Evolutionary conservation across 2,329 filamentous ascomycete genomes (phyloP).

Genomic region (Fusarium denticulatum): DNA sequence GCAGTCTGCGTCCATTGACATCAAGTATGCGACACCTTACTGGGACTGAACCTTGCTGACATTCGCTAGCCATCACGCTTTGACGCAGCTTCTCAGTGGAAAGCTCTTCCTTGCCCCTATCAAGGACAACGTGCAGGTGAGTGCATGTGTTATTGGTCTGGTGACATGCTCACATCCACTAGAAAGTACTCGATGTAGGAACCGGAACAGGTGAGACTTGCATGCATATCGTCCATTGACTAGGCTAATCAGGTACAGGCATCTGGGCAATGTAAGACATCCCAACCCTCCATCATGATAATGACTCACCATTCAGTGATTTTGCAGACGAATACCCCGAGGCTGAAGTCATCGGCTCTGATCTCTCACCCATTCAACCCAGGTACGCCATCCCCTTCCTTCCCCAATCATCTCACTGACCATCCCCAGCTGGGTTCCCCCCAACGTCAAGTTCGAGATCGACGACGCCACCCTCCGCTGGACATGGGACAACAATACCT

Average conservation of each 20-base stretch:
- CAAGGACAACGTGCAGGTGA: slow-evolving; percentile 26
- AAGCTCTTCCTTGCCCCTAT: slow-evolving; percentile 36
- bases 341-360: slow-evolving; percentile 34
- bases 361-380: slow-evolving; percentile 37
- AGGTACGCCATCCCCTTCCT: not conserved
- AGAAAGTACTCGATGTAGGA: slow-evolving; percentile 39
- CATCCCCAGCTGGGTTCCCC: slow-evolving; percentile 20
- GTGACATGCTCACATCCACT: not conserved
- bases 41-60: not conserved
- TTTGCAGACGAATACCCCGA: slow-evolving; percentile 36
- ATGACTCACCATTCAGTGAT: slow-evolving; percentile 7
- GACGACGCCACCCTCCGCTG: slow-evolving; percentile 34
- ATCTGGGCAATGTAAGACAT: slow-evolving; percentile 40
- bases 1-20: slow-evolving; percentile 39
- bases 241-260: slow-evolving; percentile 1
- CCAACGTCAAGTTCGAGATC: slow-evolving; percentile 37
- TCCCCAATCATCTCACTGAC: not conserved
- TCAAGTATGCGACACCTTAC: slow-evolving; percentile 13
- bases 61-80: slow-evolving; percentile 30
- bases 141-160: not conserved
- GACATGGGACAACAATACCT: slow-evolving; percentile 31
- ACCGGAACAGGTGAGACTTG: slow-evolving; percentile 31
- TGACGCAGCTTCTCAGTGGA: slow-evolving; percentile 29
- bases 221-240: not conserved
- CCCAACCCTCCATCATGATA: fast-evolving